Evolutionary conservation across 129 eudicot species (phyloP).

Genomic region (Artemisia annua): DNA sequence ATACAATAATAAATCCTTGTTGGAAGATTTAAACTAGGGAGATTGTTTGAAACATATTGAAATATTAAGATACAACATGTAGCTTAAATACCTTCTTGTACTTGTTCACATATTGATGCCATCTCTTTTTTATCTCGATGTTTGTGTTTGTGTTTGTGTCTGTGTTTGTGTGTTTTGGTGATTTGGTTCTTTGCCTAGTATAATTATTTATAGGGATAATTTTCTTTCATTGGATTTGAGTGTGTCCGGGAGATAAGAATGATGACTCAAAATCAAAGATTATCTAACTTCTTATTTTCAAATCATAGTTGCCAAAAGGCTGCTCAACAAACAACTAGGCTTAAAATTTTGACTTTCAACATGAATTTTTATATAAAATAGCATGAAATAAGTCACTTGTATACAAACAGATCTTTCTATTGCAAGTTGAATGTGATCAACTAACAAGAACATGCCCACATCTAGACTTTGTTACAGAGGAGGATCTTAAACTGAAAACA

Average conservation of each 20-base stretch:
- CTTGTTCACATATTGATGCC: background rate
- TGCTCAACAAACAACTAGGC: background rate
- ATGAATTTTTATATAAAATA: too few relatives aligned
- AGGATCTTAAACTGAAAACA: too few relatives aligned
- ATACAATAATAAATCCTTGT: constrained; percentile 5
- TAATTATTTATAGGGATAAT: background rate
- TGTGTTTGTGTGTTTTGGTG: background rate
- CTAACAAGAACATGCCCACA: too few relatives aligned
- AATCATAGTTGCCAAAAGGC: background rate
- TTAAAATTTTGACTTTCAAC: too few relatives aligned
- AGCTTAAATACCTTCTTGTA: background rate
- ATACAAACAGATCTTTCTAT: background rate
- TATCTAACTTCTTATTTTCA: background rate
- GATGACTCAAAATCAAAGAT: background rate
- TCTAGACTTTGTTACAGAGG: too few relatives aligned
- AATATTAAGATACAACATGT: too few relatives aligned
- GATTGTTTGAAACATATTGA: background rate
- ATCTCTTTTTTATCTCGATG: background rate
- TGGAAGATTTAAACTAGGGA: background rate
- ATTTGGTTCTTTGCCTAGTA: background rate
- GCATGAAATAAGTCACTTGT: too few relatives aligned
- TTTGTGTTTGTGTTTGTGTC: background rate
- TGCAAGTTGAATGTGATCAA: too few relatives aligned
- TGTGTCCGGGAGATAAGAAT: background rate
- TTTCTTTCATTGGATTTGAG: background rate